A percentile compares a stretch with the other conserved stretches of the same genome.
phyloP scores from a whole-genome alignment of 2,329 filamentous ascomycete genomes.

The Claviceps paspali region DNA sequence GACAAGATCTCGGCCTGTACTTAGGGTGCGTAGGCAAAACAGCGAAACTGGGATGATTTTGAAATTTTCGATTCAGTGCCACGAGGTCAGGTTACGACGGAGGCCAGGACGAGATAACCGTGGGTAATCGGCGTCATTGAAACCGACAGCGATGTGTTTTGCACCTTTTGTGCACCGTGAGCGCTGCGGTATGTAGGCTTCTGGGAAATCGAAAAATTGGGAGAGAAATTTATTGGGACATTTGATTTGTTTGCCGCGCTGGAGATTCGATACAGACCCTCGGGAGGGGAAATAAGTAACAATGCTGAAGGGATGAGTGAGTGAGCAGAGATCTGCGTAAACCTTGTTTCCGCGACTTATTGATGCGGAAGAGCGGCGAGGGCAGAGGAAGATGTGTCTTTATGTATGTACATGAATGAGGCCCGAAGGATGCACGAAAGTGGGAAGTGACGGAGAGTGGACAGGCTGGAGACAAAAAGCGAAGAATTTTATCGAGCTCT shows the following conservation, averaged over 20 bases:
- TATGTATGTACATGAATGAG: neutral
- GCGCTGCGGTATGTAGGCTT: neutral
- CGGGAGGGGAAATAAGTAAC: neutral
- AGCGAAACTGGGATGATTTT: neutral
- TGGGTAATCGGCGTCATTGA: slow-evolving; percentile 43
- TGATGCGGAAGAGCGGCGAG: neutral
- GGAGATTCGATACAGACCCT: neutral
- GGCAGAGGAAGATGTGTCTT: neutral
- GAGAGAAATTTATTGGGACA: neutral
- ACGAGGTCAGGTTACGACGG: slow-evolving; percentile 32
- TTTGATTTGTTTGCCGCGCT: neutral
- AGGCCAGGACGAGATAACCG: slow-evolving; percentile 41
- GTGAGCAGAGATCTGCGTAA: slow-evolving; percentile 2
- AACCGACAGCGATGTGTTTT: slow-evolving; percentile 2
- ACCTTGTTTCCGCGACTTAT: neutral
- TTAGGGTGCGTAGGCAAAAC: neutral
- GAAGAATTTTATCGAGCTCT: neutral
- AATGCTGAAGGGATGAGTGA: neutral
- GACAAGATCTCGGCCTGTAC: neutral
- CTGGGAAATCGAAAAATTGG: neutral
- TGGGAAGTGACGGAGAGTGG: slow-evolving; percentile 3
- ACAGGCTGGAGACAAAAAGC: slow-evolving; percentile 1
- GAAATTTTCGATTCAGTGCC: neutral
- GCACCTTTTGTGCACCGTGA: neutral
- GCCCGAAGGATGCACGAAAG: neutral